Conservation (phyloP, 2,329 filamentous ascomycete species). For the Fusarium protoensiforme region DNA sequence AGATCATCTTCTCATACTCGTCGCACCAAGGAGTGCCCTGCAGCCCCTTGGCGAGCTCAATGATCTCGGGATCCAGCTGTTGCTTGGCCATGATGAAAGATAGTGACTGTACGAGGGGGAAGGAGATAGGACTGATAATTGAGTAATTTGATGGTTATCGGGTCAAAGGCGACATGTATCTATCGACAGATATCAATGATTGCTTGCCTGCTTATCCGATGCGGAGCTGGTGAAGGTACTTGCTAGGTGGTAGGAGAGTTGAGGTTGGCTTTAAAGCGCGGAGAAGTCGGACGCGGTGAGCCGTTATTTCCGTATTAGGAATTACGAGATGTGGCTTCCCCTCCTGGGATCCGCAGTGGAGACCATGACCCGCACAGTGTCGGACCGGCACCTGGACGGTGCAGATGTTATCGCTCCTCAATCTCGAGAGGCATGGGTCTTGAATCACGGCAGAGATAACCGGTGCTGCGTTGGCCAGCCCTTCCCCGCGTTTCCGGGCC, state of each 20-base stretch:
- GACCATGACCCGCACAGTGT: background rate
- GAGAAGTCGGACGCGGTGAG: background rate
- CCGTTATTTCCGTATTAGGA: background rate
- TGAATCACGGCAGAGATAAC: background rate
- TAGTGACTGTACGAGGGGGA: background rate
- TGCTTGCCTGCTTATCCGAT: background rate
- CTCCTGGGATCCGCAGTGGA: background rate
- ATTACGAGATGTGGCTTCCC: background rate
- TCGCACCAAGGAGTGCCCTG: conserved; percentile 37
- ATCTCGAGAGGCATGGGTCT: background rate
- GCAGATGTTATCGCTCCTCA: background rate
- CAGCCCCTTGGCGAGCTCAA: conserved; percentile 36
- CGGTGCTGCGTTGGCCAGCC: background rate
- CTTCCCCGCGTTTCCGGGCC: background rate
- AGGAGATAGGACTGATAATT: background rate
- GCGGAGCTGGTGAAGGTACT: background rate
- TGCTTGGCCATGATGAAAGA: conserved; percentile 31
- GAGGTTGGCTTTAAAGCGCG: background rate
- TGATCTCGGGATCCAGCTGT: conserved; percentile 30
- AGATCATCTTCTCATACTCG: conserved; percentile 43
- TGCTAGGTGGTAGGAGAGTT: background rate
- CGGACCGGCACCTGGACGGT: background rate
- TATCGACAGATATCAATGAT: background rate
- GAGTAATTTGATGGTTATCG: background rate
- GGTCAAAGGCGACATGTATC: background rate